These are phyloP conservation scores for Fusarium chuoi DNA, from an alignment of 2,329 filamentous ascomycete genomes.

Conservation along the genomic window DNA sequence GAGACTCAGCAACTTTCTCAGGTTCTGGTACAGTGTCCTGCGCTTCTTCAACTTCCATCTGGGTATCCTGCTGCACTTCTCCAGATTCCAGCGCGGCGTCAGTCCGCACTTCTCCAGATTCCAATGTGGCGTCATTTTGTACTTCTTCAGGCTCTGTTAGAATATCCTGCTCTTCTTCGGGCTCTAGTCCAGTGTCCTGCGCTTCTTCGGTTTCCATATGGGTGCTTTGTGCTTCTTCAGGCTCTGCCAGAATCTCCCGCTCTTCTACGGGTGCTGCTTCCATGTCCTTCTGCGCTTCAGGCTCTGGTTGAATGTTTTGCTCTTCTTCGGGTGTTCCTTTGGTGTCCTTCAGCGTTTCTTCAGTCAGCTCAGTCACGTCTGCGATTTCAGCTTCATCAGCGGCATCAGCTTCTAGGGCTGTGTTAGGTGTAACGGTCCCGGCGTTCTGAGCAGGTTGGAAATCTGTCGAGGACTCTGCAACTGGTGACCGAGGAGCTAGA, in stretches of 20 bases:
- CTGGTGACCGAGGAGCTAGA: neutral
- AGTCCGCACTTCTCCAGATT: neutral
- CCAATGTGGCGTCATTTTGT: neutral
- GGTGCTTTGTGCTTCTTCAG: neutral
- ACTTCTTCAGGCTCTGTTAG: neutral
- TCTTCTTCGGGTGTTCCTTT: neutral
- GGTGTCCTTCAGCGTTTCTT: neutral
- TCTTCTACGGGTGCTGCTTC: neutral
- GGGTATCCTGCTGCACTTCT: neutral
- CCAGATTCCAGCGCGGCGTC: no score
- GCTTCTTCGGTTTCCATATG: neutral
- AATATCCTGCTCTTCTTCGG: neutral
- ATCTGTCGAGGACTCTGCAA: neutral
- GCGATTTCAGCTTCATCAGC: neutral
- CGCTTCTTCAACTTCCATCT: neutral
- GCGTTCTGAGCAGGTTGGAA: neutral
- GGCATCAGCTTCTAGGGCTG: neutral
- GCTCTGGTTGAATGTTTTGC: neutral
- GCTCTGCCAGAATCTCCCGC: neutral
- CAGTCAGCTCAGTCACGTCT: neutral
- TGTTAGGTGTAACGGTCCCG: neutral
- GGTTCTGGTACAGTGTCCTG: neutral
- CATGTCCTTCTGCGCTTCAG: no score
- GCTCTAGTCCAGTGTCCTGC: neutral
- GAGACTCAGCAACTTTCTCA: neutral